A percentile compares a stretch with the other conserved stretches of the same genome.
These are phyloP conservation scores for Pleurotus platypus DNA, from an alignment of 768 basidiomycete genomes.

Conservation along the genomic window DNA sequence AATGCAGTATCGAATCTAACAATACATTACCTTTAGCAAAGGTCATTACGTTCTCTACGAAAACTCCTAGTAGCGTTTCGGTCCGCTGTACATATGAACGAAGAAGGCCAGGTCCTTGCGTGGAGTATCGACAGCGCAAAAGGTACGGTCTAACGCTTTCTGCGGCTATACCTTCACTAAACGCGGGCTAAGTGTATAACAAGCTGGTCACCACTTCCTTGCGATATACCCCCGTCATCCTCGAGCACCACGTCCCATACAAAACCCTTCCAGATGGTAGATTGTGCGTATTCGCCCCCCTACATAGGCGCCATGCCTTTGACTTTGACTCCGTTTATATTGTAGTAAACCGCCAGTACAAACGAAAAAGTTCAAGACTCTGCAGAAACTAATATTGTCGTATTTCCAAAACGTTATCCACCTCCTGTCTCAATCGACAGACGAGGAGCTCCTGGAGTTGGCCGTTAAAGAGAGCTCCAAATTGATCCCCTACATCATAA, in stretches of 20 bases:
- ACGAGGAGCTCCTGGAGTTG: constrained; percentile 60
- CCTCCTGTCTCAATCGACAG: constrained; percentile 71
- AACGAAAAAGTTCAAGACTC: constrained; percentile 73
- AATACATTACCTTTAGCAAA: constrained; percentile 47
- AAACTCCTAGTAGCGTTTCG: constrained; percentile 89
- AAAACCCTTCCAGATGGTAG: constrained; percentile 80
- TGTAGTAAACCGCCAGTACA: constrained; percentile 83
- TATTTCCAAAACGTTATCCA: constrained; percentile 87
- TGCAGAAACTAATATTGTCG: constrained; percentile 85
- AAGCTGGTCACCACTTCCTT: constrained; percentile 86
- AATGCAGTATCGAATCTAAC: too few relatives aligned
- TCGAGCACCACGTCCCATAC: constrained; percentile 85
- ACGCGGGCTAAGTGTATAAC: constrained; percentile 69
- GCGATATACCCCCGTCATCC: constrained; percentile 85
- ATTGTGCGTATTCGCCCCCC: constrained; percentile 55
- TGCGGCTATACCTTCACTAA: constrained; percentile 7
- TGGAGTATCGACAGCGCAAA: constrained; percentile 85
- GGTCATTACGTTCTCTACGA: constrained; percentile 78
- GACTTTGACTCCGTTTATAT: constrained; percentile 3
- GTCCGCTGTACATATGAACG: constrained; percentile 86
- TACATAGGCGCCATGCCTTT: neutral
- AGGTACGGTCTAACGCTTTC: constrained; percentile 39
- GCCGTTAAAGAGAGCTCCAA: constrained; percentile 85
- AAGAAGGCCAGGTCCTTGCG: constrained; percentile 72
- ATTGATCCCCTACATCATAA: constrained; percentile 83